Conservation (phyloP, 2,329 filamentous ascomycete genomes). For the Colletotrichum sp. region DNA sequence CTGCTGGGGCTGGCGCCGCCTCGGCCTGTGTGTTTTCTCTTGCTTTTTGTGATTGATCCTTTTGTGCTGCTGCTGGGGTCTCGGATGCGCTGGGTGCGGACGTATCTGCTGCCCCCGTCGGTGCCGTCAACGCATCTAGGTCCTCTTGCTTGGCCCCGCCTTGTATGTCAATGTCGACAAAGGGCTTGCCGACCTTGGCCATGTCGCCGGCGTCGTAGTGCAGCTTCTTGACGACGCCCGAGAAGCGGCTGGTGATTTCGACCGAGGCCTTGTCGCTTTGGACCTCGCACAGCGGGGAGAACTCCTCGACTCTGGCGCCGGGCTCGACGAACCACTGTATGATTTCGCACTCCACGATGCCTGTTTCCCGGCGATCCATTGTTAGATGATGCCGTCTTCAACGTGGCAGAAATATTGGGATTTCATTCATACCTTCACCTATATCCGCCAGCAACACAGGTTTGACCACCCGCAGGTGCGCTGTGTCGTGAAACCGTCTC, state of each 20-base stretch:
- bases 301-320: slow-evolving; percentile 94
- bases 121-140: slow-evolving; percentile 34
- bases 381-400: slow-evolving; percentile 10
- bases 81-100: slow-evolving; percentile 27
- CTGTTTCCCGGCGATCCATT: slow-evolving; percentile 48
- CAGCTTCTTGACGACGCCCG: slow-evolving; percentile 94
- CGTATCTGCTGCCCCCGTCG: slow-evolving; percentile 20
- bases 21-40: slow-evolving; percentile 5
- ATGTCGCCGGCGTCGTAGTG: slow-evolving; percentile 97
- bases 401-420: background rate
- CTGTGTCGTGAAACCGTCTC: slow-evolving; percentile 58
- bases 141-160: slow-evolving; percentile 73
- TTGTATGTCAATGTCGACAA: slow-evolving; percentile 94
- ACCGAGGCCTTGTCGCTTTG: slow-evolving; percentile 94
- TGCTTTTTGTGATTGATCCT: background rate
- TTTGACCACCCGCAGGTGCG: slow-evolving; percentile 65
- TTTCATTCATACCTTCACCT: slow-evolving; percentile 69
- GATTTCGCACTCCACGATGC: slow-evolving; percentile 97
- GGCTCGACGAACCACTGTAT: slow-evolving; percentile 99
- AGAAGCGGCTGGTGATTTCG: slow-evolving; percentile 94
- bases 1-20: background rate
- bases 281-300: slow-evolving; percentile 96
- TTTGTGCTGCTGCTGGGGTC: background rate
- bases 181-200: slow-evolving; percentile 91
- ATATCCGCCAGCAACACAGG: slow-evolving; percentile 86